A percentile compares a stretch with the other conserved stretches of the same genome.
Conservation (phyloP, 2,329 filamentous ascomycete genomes). For the Aspergillus sp. region DNA sequence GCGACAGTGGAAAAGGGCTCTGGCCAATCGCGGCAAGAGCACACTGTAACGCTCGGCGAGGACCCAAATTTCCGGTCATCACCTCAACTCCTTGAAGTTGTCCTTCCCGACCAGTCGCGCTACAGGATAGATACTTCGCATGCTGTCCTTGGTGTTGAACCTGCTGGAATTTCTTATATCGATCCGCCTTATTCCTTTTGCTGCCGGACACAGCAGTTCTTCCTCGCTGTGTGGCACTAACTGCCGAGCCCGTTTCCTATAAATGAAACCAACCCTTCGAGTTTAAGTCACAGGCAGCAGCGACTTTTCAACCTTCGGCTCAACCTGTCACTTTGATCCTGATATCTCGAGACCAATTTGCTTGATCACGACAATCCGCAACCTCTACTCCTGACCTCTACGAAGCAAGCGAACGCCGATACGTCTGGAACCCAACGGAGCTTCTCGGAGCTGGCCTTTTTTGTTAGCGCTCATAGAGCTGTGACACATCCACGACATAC, state of each 20-base stretch:
- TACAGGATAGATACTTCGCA: not conserved
- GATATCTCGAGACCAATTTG: conserved; percentile 19
- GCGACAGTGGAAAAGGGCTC: not conserved
- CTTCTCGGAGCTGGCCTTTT: conserved; percentile 14
- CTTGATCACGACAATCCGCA: conserved; percentile 5
- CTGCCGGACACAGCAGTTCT: conserved; percentile 12
- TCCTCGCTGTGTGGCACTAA: conserved; percentile 26
- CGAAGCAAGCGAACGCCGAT: conserved; percentile 14
- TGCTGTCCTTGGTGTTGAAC: not conserved
- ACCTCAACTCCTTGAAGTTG: not conserved
- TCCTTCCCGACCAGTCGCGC: not conserved
- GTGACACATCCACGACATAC: not conserved
- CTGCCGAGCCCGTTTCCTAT: conserved; percentile 13
- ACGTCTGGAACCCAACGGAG: conserved; percentile 22
- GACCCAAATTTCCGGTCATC: not conserved
- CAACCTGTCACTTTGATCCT: conserved; percentile 25
- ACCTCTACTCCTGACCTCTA: conserved; percentile 12
- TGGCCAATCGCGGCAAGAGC: not conserved
- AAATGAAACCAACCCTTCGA: conserved; percentile 13
- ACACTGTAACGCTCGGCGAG: not conserved
- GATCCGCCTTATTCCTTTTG: not conserved
- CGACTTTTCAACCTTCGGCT: conserved; percentile 12
- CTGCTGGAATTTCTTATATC: not conserved
- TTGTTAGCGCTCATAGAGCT: conserved; percentile 15
- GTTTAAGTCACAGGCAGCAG: conserved; percentile 7